Evolutionary conservation across 1,284 basidiomycete species (phyloP).

Genomic region (Ustanciosporium gigantosporum): DNA sequence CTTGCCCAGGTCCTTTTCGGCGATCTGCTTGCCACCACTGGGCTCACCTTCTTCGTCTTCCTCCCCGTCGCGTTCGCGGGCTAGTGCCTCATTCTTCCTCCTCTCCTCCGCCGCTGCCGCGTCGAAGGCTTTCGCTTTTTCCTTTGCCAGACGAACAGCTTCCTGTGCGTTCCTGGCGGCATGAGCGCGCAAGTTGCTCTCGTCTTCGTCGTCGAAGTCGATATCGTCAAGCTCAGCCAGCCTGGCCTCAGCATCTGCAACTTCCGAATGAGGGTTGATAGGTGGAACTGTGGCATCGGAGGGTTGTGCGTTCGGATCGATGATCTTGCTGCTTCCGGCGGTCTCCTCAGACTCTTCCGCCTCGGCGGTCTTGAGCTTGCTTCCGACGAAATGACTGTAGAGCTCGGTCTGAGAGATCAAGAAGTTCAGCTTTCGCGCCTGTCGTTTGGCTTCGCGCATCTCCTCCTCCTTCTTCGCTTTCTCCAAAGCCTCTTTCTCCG

Average conservation of each 20-base stretch:
- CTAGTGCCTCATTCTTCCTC: slow-evolving; percentile 68
- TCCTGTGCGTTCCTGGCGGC: slow-evolving; percentile 88
- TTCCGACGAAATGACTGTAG: slow-evolving; percentile 98
- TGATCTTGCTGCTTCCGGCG: slow-evolving; percentile 55
- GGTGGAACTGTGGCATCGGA: slow-evolving; percentile 62
- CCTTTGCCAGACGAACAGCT: slow-evolving; percentile 78
- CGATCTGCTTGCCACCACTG: slow-evolving; percentile 25
- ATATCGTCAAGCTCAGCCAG: slow-evolving; percentile 71
- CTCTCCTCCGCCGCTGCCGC: slow-evolving; percentile 76
- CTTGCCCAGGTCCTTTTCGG: slow-evolving; percentile 53
- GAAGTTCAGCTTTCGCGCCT: slow-evolving; percentile 97
- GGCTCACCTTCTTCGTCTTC: slow-evolving; percentile 3
- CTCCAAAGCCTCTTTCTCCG: slow-evolving; percentile 71
- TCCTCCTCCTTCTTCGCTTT: slow-evolving; percentile 87
- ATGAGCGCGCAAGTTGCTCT: slow-evolving; percentile 84
- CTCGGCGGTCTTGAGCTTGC: slow-evolving; percentile 93
- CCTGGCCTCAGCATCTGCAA: slow-evolving; percentile 35
- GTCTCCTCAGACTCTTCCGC: slow-evolving; percentile 76
- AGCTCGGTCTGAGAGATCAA: slow-evolving; percentile 98
- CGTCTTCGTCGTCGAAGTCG: slow-evolving; percentile 93
- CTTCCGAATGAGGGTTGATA: slow-evolving; percentile 69
- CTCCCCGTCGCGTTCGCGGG: slow-evolving; percentile 25
- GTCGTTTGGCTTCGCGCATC: slow-evolving; percentile 89
- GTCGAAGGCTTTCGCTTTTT: slow-evolving; percentile 85
- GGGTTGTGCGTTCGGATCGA: slow-evolving; percentile 34